Base-by-base conservation (phyloP, 345 rosid species). In the Populus deltoides region DNA sequence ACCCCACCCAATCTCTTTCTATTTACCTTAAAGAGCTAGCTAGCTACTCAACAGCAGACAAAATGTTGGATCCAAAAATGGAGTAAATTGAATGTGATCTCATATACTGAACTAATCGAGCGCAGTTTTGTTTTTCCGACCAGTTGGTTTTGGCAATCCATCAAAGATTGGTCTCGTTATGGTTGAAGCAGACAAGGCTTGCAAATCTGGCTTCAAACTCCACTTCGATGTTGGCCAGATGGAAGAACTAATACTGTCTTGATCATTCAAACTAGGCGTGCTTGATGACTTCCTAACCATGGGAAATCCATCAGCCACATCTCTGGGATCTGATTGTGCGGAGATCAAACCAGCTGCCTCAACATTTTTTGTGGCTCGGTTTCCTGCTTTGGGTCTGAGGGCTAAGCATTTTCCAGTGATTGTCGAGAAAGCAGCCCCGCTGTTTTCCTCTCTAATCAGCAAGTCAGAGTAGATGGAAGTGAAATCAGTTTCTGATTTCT, bases 401-500 rank as follows among this genome's bases (percentile, higher is more conserved):
- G 85, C 85, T 29, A 82, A 75, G 66, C 81, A 68, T 38, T 82
- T 82, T 17, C 79, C 85, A 27, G 69, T 78, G 27, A 71, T 51
- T 31, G 79, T 31, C 20, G 76, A 82, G 45, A 74, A 63, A 31
- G 45, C 43, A 53, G 38, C 68, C n/a, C 68, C 72, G 9, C 17
- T 24, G 20, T 22, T 75, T 17, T 82, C 85, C 31, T 82, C 81
- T 61, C 74, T 66, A 33, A 78, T 70, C 33, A 75, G 72, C 68
- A 66, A 18, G 11, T 66, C 55, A 0, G 66, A 66, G n/a, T 15
- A 22, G 11, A 25, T n/a, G 47, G 81, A 68, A 69, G 77, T 55
- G 66, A 88, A 86, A 69, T 90, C 89, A 2, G 85, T 82, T 75
- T 82, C 93, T 2, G 94, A 88, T 80, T 93, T 94, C 81, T 87